Conservation (phyloP, 192 early-diverging fungal species). For the Phycomyces nitens region DNA sequence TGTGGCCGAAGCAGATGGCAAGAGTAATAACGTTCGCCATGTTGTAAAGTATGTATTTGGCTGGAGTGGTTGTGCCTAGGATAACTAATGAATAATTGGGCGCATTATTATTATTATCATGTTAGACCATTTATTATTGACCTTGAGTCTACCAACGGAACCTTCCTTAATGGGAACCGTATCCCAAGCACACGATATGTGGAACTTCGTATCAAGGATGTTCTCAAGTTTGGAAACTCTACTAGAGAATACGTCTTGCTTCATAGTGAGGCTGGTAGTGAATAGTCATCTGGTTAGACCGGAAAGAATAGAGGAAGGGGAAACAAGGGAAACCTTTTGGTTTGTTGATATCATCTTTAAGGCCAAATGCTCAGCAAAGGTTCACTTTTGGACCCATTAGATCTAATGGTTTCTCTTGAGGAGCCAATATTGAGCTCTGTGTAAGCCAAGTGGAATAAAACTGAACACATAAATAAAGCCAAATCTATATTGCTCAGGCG, state of each 20-base stretch:
- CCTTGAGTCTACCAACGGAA: slow-evolving; percentile 88
- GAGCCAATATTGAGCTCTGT: not conserved
- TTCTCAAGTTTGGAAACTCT: slow-evolving; percentile 87
- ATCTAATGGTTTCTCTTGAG: not conserved
- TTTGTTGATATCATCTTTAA: not conserved
- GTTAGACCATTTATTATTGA: slow-evolving; percentile 91
- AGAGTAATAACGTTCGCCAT: slow-evolving; percentile 39
- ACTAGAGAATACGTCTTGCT: slow-evolving; percentile 91
- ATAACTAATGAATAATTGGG: not conserved
- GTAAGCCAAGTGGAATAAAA: too few relatives aligned
- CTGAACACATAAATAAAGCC: too few relatives aligned
- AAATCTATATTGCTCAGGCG: too few relatives aligned
- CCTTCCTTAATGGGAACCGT: slow-evolving; percentile 76
- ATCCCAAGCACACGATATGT: slow-evolving; percentile 77
- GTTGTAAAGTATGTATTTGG: slow-evolving; percentile 60
- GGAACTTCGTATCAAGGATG: slow-evolving; percentile 80
- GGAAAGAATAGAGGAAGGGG: not conserved
- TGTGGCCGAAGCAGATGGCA: slow-evolving; percentile 45
- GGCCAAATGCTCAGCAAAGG: not conserved
- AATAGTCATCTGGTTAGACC: not conserved
- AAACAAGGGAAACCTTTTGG: not conserved
- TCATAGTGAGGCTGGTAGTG: slow-evolving; percentile 51
- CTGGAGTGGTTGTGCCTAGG: too few relatives aligned
- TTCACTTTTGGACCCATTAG: not conserved
- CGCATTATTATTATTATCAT: slow-evolving; percentile 4